Base-by-base conservation (phyloP, 495 filamentous ascomycete species). In the Lasiosphaeria ovina region DNA sequence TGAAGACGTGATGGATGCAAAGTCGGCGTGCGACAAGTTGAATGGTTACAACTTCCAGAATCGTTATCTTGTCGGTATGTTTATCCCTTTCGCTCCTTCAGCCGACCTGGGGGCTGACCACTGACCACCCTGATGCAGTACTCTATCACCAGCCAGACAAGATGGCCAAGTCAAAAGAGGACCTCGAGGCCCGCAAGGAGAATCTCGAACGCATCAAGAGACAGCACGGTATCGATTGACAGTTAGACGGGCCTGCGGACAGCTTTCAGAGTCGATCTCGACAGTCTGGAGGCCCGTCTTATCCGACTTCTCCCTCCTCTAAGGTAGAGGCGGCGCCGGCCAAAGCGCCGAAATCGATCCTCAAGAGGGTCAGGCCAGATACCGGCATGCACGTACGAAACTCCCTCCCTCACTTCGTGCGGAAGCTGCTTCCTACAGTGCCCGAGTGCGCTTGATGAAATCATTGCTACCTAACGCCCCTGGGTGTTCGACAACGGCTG, bases 21-120 rank as follows among this genome's bases (percentile, higher is more conserved):
- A 98, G 79, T 85, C 89, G 76, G 95, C 94, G 68, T 97, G 95
- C 81, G 94, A 98, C 83, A 97, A 97, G 81, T 82, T 98, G 70
- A 98, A 98, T 79, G 94, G 94, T 70, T 98, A 95, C 85, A 98
- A 98, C 79, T 98, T 98, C 76, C 95, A 98, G 79, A 96, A 93
- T 81, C 91, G 94, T 72, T 98, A 98, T 78, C 91, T 98, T 68
- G 95, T 98, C 71, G 93, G 93, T 96, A 87, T 50, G 91, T 84
- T 54, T 33, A 11, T 45, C 35, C 10, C 14, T 35, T 6, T 32
- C 8, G 24, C 34, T 33, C 31, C 32, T 33, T 53, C 53, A 11
- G 35, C 49, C 31, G 47, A 31, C n/a, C 9, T 45, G 17, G 47
- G 47, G 16, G 44, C 44, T 54, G 36, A 12, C 24, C 24, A 24